These are phyloP conservation scores for Tulasnella calospora DNA, from an alignment of 768 basidiomycete species.

Conservation along the genomic window DNA sequence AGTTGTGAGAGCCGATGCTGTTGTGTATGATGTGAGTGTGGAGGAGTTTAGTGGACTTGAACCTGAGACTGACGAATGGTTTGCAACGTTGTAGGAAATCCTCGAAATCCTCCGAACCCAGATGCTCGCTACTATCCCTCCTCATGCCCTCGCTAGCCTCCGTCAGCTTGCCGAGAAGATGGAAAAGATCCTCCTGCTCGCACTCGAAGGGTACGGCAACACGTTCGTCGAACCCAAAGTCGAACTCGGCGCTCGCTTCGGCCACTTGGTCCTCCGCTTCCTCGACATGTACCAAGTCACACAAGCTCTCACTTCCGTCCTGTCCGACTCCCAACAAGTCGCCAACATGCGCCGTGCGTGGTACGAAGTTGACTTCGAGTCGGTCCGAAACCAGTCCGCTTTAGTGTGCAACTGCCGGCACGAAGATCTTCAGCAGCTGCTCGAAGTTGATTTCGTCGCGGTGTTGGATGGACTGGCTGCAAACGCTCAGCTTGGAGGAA, in stretches of 20 bases:
- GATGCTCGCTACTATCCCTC: slow-evolving; percentile 71
- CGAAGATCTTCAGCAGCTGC: slow-evolving; percentile 76
- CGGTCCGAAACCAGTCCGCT: slow-evolving; percentile 87
- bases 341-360: slow-evolving; percentile 82
- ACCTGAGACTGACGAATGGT: neutral
- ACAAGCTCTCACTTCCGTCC: slow-evolving; percentile 80
- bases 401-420: slow-evolving; percentile 90
- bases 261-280: slow-evolving; percentile 85
- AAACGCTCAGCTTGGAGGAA: neutral
- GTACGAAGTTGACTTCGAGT: slow-evolving; percentile 85
- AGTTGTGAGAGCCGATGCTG: slow-evolving; percentile 85
- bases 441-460: slow-evolving; percentile 79
- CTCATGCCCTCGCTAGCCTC: slow-evolving; percentile 61
- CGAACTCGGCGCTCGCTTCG: slow-evolving; percentile 84
- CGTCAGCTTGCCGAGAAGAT: slow-evolving; percentile 83
- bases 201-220: slow-evolving; percentile 76
- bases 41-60: neutral
- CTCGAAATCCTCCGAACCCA: slow-evolving; percentile 78
- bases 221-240: slow-evolving; percentile 91
- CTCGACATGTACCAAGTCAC: slow-evolving; percentile 90
- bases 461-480: slow-evolving; percentile 59
- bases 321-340: slow-evolving; percentile 81
- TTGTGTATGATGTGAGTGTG: slow-evolving; percentile 77
- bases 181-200: slow-evolving; percentile 80
- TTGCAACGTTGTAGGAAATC: slow-evolving; percentile 57